Evolutionary conservation across 495 filamentous ascomycete species (phyloP).

Genomic region (Durotheca rogersii): DNA sequence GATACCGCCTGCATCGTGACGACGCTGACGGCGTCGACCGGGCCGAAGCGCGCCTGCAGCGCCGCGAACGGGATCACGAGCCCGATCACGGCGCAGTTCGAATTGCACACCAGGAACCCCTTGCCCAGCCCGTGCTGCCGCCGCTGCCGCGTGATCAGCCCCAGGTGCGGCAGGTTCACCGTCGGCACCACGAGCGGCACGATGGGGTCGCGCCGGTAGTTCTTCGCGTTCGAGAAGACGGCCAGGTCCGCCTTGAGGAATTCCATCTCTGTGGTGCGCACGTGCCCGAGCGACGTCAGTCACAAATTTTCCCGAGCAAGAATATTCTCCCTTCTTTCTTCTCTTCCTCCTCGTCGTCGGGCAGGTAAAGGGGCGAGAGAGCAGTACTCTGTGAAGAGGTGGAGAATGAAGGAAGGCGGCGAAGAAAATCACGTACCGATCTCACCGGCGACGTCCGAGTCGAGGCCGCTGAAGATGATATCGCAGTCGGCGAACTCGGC

Average conservation of each 20-base stretch:
- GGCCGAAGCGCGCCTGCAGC: constrained; percentile 72
- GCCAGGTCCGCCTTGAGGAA: constrained; percentile 76
- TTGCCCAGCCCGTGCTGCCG: constrained; percentile 64
- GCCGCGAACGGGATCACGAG: constrained; percentile 87
- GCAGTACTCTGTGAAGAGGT: neutral
- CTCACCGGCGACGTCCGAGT: constrained; percentile 79
- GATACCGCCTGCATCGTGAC: constrained; percentile 89
- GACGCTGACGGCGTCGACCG: constrained; percentile 71
- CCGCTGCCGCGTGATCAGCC: constrained; percentile 75
- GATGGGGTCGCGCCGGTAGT: constrained; percentile 77
- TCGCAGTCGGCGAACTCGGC: constrained; percentile 78
- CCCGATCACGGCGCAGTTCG: constrained; percentile 87
- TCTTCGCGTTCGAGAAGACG: constrained; percentile 89
- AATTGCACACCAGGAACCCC: constrained; percentile 86
- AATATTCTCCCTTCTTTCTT: too few relatives aligned
- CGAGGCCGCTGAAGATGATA: constrained; percentile 84
- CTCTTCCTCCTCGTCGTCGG: too few relatives aligned
- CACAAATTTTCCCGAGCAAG: too few relatives aligned
- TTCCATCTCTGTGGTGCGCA: constrained; percentile 76
- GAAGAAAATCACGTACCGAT: constrained; percentile 69
- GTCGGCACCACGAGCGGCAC: constrained; percentile 86
- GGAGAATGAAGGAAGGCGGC: constrained; percentile 1
- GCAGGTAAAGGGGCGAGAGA: too few relatives aligned
- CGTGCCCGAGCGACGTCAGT: too few relatives aligned
- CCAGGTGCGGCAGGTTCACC: constrained; percentile 76